These are phyloP conservation scores for Pharus latifolius DNA, from an alignment of 176 grass and related monocot species.

Conservation along the genomic window DNA sequence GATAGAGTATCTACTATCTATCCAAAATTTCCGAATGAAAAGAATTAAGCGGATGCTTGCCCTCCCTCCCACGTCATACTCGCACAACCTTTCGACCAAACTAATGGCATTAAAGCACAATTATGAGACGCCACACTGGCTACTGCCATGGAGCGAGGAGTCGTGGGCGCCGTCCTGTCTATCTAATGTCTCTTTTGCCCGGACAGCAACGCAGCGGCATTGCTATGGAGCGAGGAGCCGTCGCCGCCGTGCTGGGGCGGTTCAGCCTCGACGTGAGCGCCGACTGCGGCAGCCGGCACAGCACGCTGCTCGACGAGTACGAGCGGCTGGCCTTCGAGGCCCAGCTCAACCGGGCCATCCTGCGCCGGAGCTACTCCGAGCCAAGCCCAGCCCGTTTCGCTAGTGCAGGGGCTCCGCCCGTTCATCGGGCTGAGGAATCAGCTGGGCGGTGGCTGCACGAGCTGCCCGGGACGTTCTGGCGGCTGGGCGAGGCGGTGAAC, in stretches of 20 bases:
- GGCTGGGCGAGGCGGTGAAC: slow-evolving; percentile 10
- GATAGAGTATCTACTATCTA: no score
- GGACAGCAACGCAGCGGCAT: neutral
- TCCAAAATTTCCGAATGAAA: no score
- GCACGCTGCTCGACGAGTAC: slow-evolving; percentile 75
- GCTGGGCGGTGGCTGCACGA: neutral
- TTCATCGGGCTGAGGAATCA: neutral
- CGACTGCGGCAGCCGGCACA: slow-evolving; percentile 34
- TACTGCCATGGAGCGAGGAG: neutral
- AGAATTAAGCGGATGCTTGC: slow-evolving; percentile 59
- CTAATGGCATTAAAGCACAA: slow-evolving; percentile 16
- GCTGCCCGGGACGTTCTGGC: neutral
- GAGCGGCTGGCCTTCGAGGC: slow-evolving; percentile 55
- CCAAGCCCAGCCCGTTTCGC: slow-evolving; percentile 49
- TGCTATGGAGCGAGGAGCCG: neutral
- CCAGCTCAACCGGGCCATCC: slow-evolving; percentile 58
- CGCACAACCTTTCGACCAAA: slow-evolving; percentile 20
- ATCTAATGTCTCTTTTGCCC: no score
- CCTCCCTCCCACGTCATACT: slow-evolving; percentile 42
- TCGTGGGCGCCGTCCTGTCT: no score
- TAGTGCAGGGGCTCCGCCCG: no score
- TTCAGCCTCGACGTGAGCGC: slow-evolving; percentile 51
- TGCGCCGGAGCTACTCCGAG: slow-evolving; percentile 65
- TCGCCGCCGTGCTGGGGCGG: slow-evolving; percentile 5
- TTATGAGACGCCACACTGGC: neutral